phyloP scores from a whole-genome alignment of 2,329 filamentous ascomycete genomes.

The Paracamarosporium sp. region DNA sequence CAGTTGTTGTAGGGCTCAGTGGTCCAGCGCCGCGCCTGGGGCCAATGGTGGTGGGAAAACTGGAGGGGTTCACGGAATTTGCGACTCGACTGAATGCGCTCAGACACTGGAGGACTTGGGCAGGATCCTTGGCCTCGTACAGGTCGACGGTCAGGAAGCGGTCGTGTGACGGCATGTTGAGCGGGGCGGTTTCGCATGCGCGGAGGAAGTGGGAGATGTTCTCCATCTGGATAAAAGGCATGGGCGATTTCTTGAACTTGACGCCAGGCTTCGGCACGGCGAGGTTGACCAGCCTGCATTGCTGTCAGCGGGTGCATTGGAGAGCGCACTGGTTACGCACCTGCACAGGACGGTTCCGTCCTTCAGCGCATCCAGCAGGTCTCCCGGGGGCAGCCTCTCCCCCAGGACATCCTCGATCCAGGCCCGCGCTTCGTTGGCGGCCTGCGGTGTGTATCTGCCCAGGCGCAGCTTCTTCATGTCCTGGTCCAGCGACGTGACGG shows the following conservation, averaged over 20 bases:
- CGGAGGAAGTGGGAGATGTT: conserved; percentile 96
- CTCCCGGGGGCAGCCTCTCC: conserved; percentile 72
- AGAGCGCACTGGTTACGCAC: conserved; percentile 57
- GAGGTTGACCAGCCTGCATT: conserved; percentile 77
- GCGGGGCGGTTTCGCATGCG: conserved; percentile 82
- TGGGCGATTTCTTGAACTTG: conserved; percentile 87
- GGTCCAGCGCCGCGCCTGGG: conserved; percentile 65
- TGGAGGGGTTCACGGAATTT: conserved; percentile 73
- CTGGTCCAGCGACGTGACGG: conserved; percentile 90
- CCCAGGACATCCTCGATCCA: conserved; percentile 89
- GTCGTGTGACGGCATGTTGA: conserved; percentile 91
- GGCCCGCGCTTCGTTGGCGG: conserved; percentile 79
- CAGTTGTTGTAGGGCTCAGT: conserved; percentile 43
- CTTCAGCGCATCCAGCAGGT: conserved; percentile 85
- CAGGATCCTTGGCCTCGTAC: conserved; percentile 93
- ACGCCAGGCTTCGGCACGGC: conserved; percentile 77
- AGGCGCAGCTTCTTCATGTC: conserved; percentile 93
- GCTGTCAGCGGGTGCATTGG: conserved; percentile 10
- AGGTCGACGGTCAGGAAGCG: conserved; percentile 96
- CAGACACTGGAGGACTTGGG: conserved; percentile 93
- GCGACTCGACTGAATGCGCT: conserved; percentile 90
- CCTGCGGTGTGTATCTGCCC: conserved; percentile 89
- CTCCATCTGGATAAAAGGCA: conserved; percentile 99
- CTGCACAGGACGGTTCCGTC: conserved; percentile 94
- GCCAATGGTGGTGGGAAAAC: conserved; percentile 79